Conservation (phyloP, 331 rosid species). For the Acacia concinna region DNA sequence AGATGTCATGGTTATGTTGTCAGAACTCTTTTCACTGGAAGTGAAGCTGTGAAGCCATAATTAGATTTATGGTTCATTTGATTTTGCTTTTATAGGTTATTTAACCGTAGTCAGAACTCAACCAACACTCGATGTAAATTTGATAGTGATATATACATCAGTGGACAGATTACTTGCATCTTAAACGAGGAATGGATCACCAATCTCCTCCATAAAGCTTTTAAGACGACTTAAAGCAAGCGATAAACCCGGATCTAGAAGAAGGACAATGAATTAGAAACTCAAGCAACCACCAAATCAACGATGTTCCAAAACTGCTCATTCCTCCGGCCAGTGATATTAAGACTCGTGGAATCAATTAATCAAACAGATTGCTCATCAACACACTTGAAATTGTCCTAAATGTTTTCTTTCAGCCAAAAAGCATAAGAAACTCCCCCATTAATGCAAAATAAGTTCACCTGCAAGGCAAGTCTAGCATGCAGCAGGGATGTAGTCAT, state of each 20-base stretch:
- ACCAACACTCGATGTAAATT: conserved; percentile 1
- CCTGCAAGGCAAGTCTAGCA: background rate
- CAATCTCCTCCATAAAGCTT: conserved; percentile 10
- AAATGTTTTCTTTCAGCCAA: conserved; percentile 17
- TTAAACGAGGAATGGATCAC: background rate
- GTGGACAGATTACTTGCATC: background rate
- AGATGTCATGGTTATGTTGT: background rate
- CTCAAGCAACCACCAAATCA: conserved; percentile 7
- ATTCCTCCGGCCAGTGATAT: conserved; percentile 13
- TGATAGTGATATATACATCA: conserved; percentile 17
- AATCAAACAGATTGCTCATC: conserved; percentile 19
- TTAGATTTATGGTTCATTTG: background rate
- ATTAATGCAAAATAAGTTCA: conserved; percentile 25
- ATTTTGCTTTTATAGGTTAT: background rate
- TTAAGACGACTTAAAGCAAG: conserved; percentile 4
- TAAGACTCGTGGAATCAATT: conserved; percentile 19
- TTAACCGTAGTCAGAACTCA: background rate
- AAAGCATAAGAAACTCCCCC: conserved; percentile 14
- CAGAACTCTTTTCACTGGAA: background rate
- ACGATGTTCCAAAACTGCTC: background rate
- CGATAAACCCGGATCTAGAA: background rate
- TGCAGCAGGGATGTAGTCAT: conserved; percentile 16
- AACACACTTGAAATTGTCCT: conserved; percentile 24
- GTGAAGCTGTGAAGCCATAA: background rate
- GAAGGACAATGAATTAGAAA: background rate